Base-by-base conservation (phyloP, 202 grass and related monocot species). In the Zoysia matrella region DNA sequence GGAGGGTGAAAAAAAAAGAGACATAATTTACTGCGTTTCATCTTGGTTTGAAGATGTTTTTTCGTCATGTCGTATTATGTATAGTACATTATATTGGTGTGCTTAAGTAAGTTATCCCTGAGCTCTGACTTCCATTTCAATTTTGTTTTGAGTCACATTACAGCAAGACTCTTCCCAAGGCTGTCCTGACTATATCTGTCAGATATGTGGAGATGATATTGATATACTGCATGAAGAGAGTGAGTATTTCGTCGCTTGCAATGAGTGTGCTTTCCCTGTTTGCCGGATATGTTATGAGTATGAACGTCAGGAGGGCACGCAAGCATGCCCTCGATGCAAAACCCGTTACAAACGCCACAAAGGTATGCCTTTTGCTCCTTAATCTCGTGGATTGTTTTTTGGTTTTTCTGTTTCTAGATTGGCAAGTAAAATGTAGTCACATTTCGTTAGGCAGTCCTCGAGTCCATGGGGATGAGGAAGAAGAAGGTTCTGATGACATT, bases 341-440 rank as follows among this genome's bases (percentile, higher is more conserved):
- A 92, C 86, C 71, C 79, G 90, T 51, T 92, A 89, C 87, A 92
- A 92, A 53, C 82, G 90, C 54, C 90, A 89, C 65, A 92, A 84
- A 81, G 90, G 90, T 93, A 76, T 41, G 54, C 0, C 60, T 58
- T 67, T 80, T 65, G 54, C 49, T 52, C 61, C 48, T 68, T 69
- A 36, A 30, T 46, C 47, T 66, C 43, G 36, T 12, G 1, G 8
- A 47, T 51, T 30, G 18, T 42, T 60, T 72, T 0, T 61, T 8
- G 40, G 67, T 22, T 61, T 40, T 61, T 12, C n/a, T 51, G 36
- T 71, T 61, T 51, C 54, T 14, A 62, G 41, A 43, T 8, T 52
- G 55, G 50, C 46, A 72, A 43, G 41, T 62, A 62, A 61, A 62
- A 67, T 62, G 46, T 49, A 60, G 40, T 3, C 47, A 11, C 45